These are phyloP conservation scores for Talaromyces islandicus DNA, from an alignment of 2,329 filamentous ascomycete genomes.

Conservation along the genomic window DNA sequence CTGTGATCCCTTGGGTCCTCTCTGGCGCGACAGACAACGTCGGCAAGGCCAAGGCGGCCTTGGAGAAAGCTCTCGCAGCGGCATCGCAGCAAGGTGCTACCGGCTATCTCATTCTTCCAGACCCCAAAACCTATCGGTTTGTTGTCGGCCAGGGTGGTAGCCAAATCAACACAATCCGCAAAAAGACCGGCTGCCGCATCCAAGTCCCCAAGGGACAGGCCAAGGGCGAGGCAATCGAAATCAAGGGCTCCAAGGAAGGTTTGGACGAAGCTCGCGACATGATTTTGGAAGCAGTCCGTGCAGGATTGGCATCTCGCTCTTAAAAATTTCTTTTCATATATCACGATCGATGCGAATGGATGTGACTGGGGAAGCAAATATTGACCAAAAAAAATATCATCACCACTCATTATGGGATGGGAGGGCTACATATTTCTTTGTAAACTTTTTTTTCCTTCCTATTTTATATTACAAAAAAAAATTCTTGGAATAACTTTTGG, in stretches of 20 bases:
- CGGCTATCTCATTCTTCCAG: conserved; percentile 83
- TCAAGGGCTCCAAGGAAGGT: conserved; percentile 70
- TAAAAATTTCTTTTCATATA: conserved; percentile 4
- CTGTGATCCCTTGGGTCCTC: conserved; percentile 73
- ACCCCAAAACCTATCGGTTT: conserved; percentile 81
- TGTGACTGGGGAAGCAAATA: not conserved
- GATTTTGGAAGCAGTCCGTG: conserved; percentile 74
- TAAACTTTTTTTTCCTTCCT: conserved; percentile 7
- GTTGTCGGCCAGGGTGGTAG: conserved; percentile 84
- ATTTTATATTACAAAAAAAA: not conserved
- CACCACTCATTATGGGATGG: not conserved
- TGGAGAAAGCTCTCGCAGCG: conserved; percentile 67
- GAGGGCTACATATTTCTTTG: conserved; percentile 12
- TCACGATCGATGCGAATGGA: conserved; percentile 3
- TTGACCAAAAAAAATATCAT: not conserved
- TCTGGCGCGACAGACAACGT: conserved; percentile 72
- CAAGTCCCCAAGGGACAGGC: conserved; percentile 80
- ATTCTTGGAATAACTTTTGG: not conserved
- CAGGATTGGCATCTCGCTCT: conserved; percentile 19
- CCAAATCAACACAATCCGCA: conserved; percentile 88
- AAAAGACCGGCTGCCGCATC: conserved; percentile 88
- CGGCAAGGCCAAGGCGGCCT: conserved; percentile 69
- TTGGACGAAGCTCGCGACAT: conserved; percentile 82
- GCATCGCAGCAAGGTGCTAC: conserved; percentile 49
- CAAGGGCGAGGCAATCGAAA: conserved; percentile 77